Evolutionary conservation across 2,329 filamentous ascomycete genomes (phyloP), one percentile per base, ranked within the genome.

Genomic region (Stromatinia cepivora): DNA sequence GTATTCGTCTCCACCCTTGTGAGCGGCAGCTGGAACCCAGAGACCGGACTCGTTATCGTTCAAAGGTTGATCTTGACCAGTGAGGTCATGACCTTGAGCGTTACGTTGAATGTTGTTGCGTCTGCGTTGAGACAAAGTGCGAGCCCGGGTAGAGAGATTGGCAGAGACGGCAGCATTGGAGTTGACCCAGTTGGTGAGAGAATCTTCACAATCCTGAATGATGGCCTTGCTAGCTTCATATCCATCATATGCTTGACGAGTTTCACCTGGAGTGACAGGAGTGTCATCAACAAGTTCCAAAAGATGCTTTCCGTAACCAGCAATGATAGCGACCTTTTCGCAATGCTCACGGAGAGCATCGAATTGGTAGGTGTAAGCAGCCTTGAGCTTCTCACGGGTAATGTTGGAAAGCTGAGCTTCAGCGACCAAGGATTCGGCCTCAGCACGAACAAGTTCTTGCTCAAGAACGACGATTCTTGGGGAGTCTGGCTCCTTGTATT

Each of bases 401-500:
- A 99, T 99, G 86, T 99, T 99, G 80, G 94, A 97, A 66, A 99
- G 87, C 83, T 99, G 95, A 10, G 95, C 95, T 82, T 99, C 95
- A 72, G 95, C 95, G 69, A 99, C 95, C 20, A 99, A 89, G n/a
- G 95, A 98, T 81, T 99, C 95, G 77, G 95, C 95, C 82, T 99
- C 95, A 75, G 95, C 95, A 77, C 95, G 94, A 76, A 99, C 95
- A 70, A 99, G 92, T 82, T 99, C 95, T 82, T 99, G 95, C 83
- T 99, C 95, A 68, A 99, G 90, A 53, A 99, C 94, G 70, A 97
- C 93, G 76, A 99, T 97, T 83, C 93, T 95, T 73, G 94, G 94
- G 48, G 94, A 97, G 84, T 97, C 97, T 75, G 95, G 95, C 82
- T 99, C 95, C 85, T 99, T 99, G 88, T 98, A 99, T 83, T 99